phyloP scores from a whole-genome alignment of 2,329 filamentous ascomycete species.

The Didymella pinodella region DNA sequence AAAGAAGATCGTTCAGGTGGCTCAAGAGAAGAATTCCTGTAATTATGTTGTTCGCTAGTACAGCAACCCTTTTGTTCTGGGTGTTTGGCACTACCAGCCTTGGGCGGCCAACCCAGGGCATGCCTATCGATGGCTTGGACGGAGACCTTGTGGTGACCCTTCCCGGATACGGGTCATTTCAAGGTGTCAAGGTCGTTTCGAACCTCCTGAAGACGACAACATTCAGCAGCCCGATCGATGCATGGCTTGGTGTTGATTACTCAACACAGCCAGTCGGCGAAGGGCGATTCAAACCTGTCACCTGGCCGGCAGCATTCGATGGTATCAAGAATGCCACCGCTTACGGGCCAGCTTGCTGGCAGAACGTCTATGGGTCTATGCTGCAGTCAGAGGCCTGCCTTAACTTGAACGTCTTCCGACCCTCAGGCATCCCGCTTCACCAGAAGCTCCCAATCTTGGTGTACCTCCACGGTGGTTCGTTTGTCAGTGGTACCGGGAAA shows the following conservation, averaged over 20 bases:
- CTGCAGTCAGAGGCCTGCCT: slow-evolving; percentile 48
- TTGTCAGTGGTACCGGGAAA: slow-evolving; percentile 39
- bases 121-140: slow-evolving; percentile 23
- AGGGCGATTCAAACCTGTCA: slow-evolving; percentile 53
- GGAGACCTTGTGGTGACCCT: slow-evolving; percentile 41
- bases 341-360: slow-evolving; percentile 56
- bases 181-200: slow-evolving; percentile 49
- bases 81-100: slow-evolving; percentile 28
- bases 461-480: slow-evolving; percentile 44
- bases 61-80: slow-evolving; percentile 33
- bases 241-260: slow-evolving; percentile 60
- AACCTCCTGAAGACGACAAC: slow-evolving; percentile 44
- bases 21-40: slow-evolving; percentile 26
- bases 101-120: slow-evolving; percentile 5
- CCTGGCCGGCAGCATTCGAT: slow-evolving; percentile 53
- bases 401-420: slow-evolving; percentile 44
- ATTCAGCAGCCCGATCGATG: slow-evolving; percentile 52
- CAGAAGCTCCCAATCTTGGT: slow-evolving; percentile 45
- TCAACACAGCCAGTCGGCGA: slow-evolving; percentile 53
- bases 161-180: slow-evolving; percentile 54
- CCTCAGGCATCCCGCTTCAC: slow-evolving; percentile 35
- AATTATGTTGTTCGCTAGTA: slow-evolving; percentile 34
- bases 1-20: slow-evolving; percentile 24
- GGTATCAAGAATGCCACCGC: slow-evolving; percentile 50
- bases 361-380: slow-evolving; percentile 49